Evolutionary conservation across 2,329 filamentous ascomycete genomes (phyloP), one percentile per base, ranked within the genome.

Genomic region (Venturia pyrina): DNA sequence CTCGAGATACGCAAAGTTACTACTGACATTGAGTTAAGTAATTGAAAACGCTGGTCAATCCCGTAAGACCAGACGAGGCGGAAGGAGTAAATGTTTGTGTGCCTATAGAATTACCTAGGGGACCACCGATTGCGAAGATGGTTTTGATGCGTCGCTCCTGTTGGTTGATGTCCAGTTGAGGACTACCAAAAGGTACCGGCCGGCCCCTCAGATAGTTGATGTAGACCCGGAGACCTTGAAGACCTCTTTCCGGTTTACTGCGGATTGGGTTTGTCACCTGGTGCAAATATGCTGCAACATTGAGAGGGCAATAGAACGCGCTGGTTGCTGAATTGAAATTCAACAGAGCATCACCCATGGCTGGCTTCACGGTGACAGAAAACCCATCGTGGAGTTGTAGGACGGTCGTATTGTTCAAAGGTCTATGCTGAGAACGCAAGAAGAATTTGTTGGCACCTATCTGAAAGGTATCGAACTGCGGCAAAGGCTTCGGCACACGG

Each of bases 401-500:
- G 40, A 43, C 40, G 11, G 7, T 11, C 40, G 56, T 40, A 13
- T 19, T 19, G 13, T 2, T 7, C 6, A 32, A 34, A 5, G 13
- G 7, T 7, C 3, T 5, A 13, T 8, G 28, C 17, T 13, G 34
- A 2, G 34, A 62, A 6, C 15, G 6, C 46, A 62, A 41, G 34
- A 41, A 62, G 60, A 46, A 62, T 21, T 62, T 62, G 60, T 62
- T 46, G 19, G 34, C 34, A 24, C 60, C 60, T 13, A 60, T 60
- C 28, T n/a, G 56, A 15, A 60, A 34, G n/a, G 28, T 60, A 7
- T 28, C 7, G 28, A 21, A 40, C 4, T 19, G 1, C 5, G 28
- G 28, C n/a, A 3, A 3, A 28, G 56, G 5, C 34, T 37, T 60
- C 40, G 13, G 8, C 13, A 3, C 13, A 13, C 13, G 3, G 40